These are phyloP conservation scores for Parietichytrium sp. DNA, from an alignment of 108 stramenopile species.

Conservation along the genomic window DNA sequence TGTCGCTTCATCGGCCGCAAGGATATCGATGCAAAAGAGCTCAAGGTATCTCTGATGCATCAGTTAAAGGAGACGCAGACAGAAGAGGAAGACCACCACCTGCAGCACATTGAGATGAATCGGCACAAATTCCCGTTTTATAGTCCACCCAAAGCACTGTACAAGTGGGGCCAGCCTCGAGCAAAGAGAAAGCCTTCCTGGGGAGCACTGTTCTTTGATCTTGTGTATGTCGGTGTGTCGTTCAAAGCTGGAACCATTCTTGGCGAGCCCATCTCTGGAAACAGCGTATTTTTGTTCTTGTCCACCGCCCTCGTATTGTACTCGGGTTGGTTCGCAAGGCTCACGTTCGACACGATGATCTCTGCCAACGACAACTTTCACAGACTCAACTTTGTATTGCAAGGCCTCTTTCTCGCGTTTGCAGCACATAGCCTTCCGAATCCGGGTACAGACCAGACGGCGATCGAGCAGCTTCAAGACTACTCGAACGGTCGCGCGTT, in stretches of 20 bases:
- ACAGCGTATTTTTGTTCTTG: conserved; percentile 17
- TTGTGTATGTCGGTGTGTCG: conserved; percentile 18
- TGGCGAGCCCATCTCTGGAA: not conserved
- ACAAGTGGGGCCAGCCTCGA: conserved; percentile 11
- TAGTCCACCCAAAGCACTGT: not conserved
- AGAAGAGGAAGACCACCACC: conserved; percentile 18
- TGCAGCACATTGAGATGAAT: not conserved
- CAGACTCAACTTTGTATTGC: not conserved
- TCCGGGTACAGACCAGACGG: too few relatives aligned
- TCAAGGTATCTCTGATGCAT: too few relatives aligned
- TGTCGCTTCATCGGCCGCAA: too few relatives aligned
- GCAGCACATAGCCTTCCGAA: conserved; percentile 2
- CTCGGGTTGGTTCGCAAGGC: not conserved
- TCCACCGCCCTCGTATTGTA: not conserved
- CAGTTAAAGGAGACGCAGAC: too few relatives aligned
- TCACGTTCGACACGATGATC: conserved; percentile 16
- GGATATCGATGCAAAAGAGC: too few relatives aligned
- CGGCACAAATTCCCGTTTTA: conserved; percentile 21
- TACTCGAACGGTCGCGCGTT: not conserved
- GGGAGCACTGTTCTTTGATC: not conserved
- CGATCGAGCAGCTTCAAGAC: not conserved
- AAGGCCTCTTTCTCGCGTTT: not conserved
- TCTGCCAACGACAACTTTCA: not conserved
- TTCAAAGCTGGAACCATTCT: not conserved
- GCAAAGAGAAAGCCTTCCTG: not conserved